A percentile compares a stretch with the other conserved stretches of the same genome.
Conservation (phyloP, 2,329 filamentous ascomycete genomes). For the Ophiostoma ulmi region DNA sequence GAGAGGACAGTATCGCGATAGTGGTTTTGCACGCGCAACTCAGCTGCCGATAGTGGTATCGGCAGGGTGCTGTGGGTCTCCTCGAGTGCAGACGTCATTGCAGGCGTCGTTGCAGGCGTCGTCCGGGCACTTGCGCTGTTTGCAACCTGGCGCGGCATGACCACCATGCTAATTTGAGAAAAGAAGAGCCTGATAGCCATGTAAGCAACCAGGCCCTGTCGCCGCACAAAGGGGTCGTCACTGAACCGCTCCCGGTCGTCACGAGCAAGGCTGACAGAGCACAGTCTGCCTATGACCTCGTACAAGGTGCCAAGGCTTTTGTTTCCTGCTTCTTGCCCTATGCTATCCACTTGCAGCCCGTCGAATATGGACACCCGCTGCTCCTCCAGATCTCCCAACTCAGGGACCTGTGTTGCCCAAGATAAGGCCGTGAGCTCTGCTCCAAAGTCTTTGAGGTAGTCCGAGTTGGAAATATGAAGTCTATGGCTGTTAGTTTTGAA, state of each 20-base stretch:
- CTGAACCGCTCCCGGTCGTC: not conserved
- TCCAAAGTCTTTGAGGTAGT: slow-evolving; percentile 17
- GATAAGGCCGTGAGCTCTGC: slow-evolving; percentile 20
- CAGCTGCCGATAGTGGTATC: slow-evolving; percentile 3
- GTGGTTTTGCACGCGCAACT: not conserved
- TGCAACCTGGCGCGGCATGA: slow-evolving; percentile 21
- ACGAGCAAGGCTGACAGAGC: slow-evolving; percentile 11
- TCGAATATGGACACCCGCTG: slow-evolving; percentile 20
- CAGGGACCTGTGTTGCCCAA: slow-evolving; percentile 21
- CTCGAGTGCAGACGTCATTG: slow-evolving; percentile 6
- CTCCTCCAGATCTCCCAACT: slow-evolving; percentile 13
- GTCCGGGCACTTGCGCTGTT: not conserved
- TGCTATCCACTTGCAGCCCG: not conserved
- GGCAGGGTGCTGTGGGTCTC: slow-evolving; percentile 10
- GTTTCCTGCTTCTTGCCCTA: not conserved
- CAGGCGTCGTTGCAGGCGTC: not conserved
- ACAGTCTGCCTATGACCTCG: slow-evolving; percentile 23
- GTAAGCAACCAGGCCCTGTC: slow-evolving; percentile 22
- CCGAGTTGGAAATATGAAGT: slow-evolving; percentile 21
- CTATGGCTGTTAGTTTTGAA: slow-evolving; percentile 17
- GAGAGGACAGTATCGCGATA: slow-evolving; percentile 12
- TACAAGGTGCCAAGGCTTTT: slow-evolving; percentile 17
- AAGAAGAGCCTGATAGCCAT: slow-evolving; percentile 25
- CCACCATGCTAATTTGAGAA: slow-evolving; percentile 27
- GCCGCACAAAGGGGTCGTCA: not conserved